Percentiles rank a stretch among this genome's conserved stretches.
These are phyloP conservation scores for Gynostemma pentaphyllum DNA, from an alignment of 306 rosid genomes.

Conservation along the genomic window DNA sequence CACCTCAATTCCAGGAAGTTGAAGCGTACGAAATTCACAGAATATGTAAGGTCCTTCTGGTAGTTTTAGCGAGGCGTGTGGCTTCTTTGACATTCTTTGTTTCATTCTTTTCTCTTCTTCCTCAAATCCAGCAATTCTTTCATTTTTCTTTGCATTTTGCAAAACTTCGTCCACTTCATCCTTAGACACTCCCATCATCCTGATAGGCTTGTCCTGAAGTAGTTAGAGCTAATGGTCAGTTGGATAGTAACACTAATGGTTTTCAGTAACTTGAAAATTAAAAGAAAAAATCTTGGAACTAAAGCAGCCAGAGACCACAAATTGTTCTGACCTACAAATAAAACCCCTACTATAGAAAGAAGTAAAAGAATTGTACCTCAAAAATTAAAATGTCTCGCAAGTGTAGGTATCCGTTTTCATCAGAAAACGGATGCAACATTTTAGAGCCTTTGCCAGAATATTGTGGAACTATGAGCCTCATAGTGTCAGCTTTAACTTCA, in stretches of 20 bases:
- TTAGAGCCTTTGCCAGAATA: slow-evolving; percentile 38
- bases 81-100: slow-evolving; percentile 52
- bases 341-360: not conserved
- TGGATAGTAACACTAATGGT: not conserved
- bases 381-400: slow-evolving; percentile 48
- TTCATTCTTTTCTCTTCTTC: slow-evolving; percentile 78
- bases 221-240: slow-evolving; percentile 5
- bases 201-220: slow-evolving; percentile 56
- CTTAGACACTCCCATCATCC: slow-evolving; percentile 83
- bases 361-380: slow-evolving; percentile 33
- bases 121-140: slow-evolving; percentile 83
- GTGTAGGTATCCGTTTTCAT: slow-evolving; percentile 46
- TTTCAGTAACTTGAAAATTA: not conserved
- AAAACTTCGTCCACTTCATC: slow-evolving; percentile 77
- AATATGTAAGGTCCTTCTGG: slow-evolving; percentile 86
- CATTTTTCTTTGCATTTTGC: slow-evolving; percentile 44
- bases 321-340: not conserved
- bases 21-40: slow-evolving; percentile 63
- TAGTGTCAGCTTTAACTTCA: slow-evolving; percentile 58
- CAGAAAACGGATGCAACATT: slow-evolving; percentile 65
- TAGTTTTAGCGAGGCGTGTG: slow-evolving; percentile 38
- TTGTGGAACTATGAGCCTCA: slow-evolving; percentile 69
- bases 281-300: not conserved
- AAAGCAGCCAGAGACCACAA: not conserved
- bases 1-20: slow-evolving; percentile 83